These are phyloP conservation scores for Metschnikowia kunwiensis DNA, from an alignment of 805 yeast genomes.

Conservation along the genomic window DNA sequence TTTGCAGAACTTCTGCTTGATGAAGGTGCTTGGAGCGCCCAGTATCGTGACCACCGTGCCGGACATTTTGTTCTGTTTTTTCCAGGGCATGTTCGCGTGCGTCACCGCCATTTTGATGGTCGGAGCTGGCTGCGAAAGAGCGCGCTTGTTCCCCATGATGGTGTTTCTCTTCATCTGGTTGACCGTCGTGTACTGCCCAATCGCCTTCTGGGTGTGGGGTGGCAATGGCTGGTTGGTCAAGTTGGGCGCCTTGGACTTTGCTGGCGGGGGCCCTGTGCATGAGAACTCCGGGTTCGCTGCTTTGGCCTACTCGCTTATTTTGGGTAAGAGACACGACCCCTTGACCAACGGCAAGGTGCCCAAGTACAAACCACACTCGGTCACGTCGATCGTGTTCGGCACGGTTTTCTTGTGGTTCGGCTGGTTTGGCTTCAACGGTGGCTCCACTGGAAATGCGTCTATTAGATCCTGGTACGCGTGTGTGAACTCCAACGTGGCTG, in stretches of 20 bases:
- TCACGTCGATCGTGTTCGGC: conserved; percentile 85
- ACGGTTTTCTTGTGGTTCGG: conserved; percentile 97
- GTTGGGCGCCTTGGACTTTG: conserved; percentile 89
- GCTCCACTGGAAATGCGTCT: conserved; percentile 91
- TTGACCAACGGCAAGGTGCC: conserved; percentile 68
- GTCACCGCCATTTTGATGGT: conserved; percentile 90
- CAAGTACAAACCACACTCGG: conserved; percentile 91
- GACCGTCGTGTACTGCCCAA: conserved; percentile 92
- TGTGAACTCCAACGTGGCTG: conserved; percentile 91
- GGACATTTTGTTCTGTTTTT: conserved; percentile 83
- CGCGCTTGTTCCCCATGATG: conserved; percentile 95
- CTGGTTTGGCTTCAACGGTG: conserved; percentile 99
- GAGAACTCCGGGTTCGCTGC: conserved; percentile 94
- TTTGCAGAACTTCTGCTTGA: conserved; percentile 74
- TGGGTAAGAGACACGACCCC: conserved; percentile 91
- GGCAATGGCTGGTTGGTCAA: conserved; percentile 82
- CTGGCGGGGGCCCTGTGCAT: conserved; percentile 99
- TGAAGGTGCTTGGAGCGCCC: conserved; percentile 79
- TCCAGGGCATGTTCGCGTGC: conserved; percentile 96
- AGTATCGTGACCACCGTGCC: conserved; percentile 70
- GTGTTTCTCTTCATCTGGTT: conserved; percentile 90
- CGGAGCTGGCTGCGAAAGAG: conserved; percentile 98
- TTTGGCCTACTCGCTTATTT: conserved; percentile 82
- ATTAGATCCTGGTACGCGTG: conserved; percentile 94
- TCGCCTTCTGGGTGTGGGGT: conserved; percentile 98